These are phyloP conservation scores for Gyrodon lividus DNA, from an alignment of 768 basidiomycete genomes.

Conservation along the genomic window DNA sequence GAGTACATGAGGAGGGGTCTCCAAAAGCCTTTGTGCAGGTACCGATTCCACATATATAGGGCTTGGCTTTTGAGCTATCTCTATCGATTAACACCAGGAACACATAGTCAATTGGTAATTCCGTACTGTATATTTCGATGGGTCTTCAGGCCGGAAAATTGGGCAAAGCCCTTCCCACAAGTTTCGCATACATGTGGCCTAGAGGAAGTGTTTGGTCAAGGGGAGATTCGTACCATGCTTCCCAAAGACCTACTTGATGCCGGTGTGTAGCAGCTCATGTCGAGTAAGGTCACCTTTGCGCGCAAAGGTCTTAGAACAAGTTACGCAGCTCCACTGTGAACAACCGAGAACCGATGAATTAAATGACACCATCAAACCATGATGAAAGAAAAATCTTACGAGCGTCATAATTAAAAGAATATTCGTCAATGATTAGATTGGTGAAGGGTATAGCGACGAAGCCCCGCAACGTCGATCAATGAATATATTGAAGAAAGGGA, in stretches of 20 bases:
- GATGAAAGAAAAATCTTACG: conserved; percentile 11
- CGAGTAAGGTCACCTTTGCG: conserved; percentile 62
- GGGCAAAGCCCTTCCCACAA: conserved; percentile 59
- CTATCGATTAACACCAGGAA: conserved; percentile 9
- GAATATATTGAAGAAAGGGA: conserved; percentile 9
- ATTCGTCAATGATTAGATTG: conserved; percentile 4
- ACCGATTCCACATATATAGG: conserved; percentile 47
- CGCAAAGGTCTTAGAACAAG: conserved; percentile 50
- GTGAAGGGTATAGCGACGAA: conserved; percentile 37
- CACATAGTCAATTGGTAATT: not conserved
- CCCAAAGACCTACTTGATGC: conserved; percentile 41
- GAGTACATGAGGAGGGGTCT: conserved; percentile 68
- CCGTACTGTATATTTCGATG: conserved; percentile 69
- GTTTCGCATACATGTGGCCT: conserved; percentile 53
- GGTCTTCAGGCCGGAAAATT: conserved; percentile 58
- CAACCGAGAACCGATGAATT: not conserved
- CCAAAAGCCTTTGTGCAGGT: conserved; percentile 54
- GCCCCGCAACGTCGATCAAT: conserved; percentile 44
- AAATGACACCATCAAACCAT: not conserved
- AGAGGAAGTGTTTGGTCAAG: conserved; percentile 1
- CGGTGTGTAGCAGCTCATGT: conserved; percentile 51
- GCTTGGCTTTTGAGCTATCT: conserved; percentile 50
- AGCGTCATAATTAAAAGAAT: conserved; percentile 19
- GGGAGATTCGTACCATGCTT: not conserved
- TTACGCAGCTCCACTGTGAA: conserved; percentile 38